Evolutionary conservation across 2,329 filamentous ascomycete species (phyloP).

Genomic region (Fusarium setosum): DNA sequence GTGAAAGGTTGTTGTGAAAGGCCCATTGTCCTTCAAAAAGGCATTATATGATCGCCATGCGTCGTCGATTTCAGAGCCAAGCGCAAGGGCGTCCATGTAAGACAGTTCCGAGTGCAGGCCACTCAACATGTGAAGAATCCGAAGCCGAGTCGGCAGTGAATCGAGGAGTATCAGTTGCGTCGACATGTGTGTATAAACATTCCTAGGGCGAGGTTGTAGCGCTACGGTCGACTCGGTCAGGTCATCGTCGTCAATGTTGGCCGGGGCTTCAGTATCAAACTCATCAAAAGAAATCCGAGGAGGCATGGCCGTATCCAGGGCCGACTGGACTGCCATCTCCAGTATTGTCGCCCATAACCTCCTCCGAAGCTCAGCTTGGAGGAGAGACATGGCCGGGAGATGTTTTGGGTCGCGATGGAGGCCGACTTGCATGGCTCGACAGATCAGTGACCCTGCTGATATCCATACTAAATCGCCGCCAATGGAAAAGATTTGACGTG

Average conservation of each 20-base stretch:
- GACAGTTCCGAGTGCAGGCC: slow-evolving; percentile 46
- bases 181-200: slow-evolving; percentile 44
- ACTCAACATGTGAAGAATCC: slow-evolving; percentile 49
- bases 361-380: slow-evolving; percentile 53
- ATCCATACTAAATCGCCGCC: slow-evolving; percentile 56
- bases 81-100: slow-evolving; percentile 49
- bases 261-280: slow-evolving; percentile 53
- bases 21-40: slow-evolving; percentile 32
- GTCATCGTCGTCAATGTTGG: slow-evolving; percentile 48
- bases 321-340: slow-evolving; percentile 52
- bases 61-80: slow-evolving; percentile 48
- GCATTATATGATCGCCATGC: slow-evolving; percentile 35
- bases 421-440: slow-evolving; percentile 58
- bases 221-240: neutral
- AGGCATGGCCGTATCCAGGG: slow-evolving; percentile 53
- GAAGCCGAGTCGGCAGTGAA: slow-evolving; percentile 50
- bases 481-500: slow-evolving; percentile 54
- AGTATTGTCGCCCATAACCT: slow-evolving; percentile 58
- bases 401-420: slow-evolving; percentile 56
- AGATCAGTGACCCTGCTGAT: slow-evolving; percentile 53
- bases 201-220: neutral
- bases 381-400: slow-evolving; percentile 47
- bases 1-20: slow-evolving; percentile 50
- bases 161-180: slow-evolving; percentile 51
- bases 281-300: slow-evolving; percentile 53